Evolutionary conservation across 257 asterid species (phyloP).

Genomic region (Eustoma russellianum): DNA sequence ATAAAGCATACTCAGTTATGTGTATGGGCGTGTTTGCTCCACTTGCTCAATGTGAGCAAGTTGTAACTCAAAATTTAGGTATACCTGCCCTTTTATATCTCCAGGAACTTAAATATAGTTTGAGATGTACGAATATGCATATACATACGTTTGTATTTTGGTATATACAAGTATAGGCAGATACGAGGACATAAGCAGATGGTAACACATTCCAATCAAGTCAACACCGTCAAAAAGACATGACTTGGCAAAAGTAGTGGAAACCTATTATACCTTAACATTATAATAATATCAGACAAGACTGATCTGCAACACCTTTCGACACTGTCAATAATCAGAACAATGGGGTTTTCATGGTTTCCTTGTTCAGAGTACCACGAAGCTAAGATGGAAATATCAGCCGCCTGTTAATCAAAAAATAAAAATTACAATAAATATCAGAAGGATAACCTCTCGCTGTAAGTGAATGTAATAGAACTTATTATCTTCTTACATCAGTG

Average conservation of each 20-base stretch:
- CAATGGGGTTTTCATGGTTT: slow-evolving; percentile 50
- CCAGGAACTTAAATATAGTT: too few species aligned
- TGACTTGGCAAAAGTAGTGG: not conserved
- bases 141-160: too few species aligned
- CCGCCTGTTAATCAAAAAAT: slow-evolving; percentile 39
- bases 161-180: too few species aligned
- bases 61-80: too few species aligned
- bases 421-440: not conserved
- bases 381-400: slow-evolving; percentile 76
- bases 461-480: not conserved
- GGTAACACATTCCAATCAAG: not conserved
- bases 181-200: not conserved
- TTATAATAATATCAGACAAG: slow-evolving; percentile 65
- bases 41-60: too few species aligned
- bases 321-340: slow-evolving; percentile 68
- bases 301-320: slow-evolving; percentile 80
- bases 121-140: too few species aligned
- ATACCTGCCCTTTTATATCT: too few species aligned
- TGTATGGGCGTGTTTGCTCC: too few species aligned
- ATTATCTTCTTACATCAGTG: slow-evolving; percentile 49
- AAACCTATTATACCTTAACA: slow-evolving; percentile 53
- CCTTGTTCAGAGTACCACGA: slow-evolving; percentile 75
- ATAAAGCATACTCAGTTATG: too few species aligned
- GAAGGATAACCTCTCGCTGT: slow-evolving; percentile 8
- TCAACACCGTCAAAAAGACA: not conserved